Conservation (phyloP, 2,329 filamentous ascomycete species). For the Davidsoniella virescens region DNA sequence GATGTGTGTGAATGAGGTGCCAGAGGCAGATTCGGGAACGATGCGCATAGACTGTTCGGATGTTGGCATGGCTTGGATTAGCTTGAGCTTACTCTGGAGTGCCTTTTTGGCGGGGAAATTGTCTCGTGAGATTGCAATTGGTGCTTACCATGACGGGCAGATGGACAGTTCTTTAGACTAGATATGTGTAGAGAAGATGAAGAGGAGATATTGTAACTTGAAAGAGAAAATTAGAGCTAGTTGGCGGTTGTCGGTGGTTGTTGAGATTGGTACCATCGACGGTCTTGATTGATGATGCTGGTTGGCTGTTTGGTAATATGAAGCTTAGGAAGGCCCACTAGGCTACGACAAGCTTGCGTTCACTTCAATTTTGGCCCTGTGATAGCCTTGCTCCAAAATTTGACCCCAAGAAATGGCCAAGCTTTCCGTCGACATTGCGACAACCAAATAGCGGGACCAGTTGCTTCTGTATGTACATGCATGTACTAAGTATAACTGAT, state of each 20-base stretch:
- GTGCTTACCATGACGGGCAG: slow-evolving; percentile 8
- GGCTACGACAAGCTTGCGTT: no score
- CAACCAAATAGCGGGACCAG: no score
- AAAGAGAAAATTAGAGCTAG: neutral
- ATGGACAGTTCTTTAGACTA: neutral
- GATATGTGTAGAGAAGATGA: neutral
- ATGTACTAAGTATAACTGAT: no score
- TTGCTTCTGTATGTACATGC: no score
- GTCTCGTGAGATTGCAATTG: neutral
- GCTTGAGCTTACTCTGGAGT: neutral
- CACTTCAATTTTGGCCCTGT: no score
- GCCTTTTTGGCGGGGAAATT: neutral
- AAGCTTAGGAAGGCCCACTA: no score
- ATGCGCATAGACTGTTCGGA: slow-evolving; percentile 66
- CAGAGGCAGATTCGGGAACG: slow-evolving; percentile 53
- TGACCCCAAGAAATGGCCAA: no score
- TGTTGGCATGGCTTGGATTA: slow-evolving; percentile 14
- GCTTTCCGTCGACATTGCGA: no score
- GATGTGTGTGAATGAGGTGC: slow-evolving; percentile 48
- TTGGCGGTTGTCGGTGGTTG: neutral
- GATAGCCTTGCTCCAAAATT: no score
- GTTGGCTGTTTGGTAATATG: no score
- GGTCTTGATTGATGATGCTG: neutral
- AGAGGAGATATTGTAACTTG: neutral
- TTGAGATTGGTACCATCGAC: neutral